These are phyloP conservation scores for Mycena vitilis DNA, from an alignment of 768 basidiomycete species.

Conservation along the genomic window DNA sequence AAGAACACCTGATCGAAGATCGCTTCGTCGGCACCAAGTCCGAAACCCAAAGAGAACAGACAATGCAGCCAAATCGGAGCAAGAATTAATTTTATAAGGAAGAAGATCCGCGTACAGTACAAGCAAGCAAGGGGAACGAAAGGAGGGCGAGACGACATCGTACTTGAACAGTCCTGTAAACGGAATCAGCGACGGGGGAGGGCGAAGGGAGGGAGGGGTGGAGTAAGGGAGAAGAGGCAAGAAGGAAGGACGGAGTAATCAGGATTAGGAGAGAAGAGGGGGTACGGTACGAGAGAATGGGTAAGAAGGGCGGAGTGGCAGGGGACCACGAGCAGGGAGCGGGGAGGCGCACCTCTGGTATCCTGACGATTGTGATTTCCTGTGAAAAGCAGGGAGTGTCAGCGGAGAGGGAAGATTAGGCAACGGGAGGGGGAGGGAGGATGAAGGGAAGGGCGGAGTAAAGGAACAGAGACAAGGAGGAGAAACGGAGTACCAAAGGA, in stretches of 20 bases:
- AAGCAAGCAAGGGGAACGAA: constrained; percentile 1
- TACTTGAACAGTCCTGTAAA: constrained; percentile 13
- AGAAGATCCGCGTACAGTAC: constrained; percentile 30
- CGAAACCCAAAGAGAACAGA: too few species aligned
- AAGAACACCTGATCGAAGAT: too few species aligned
- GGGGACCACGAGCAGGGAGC: too few species aligned
- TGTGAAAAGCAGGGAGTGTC: constrained; percentile 39
- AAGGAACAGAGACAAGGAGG: background rate
- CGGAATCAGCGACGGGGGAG: background rate
- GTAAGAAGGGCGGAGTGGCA: too few species aligned
- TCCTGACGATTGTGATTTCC: constrained; percentile 92
- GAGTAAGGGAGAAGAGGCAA: too few species aligned
- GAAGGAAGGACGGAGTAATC: too few species aligned
- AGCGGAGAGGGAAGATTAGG: background rate
- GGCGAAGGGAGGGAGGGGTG: background rate
- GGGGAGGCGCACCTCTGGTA: constrained; percentile 74
- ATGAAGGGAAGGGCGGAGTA: background rate
- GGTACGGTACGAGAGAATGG: too few species aligned
- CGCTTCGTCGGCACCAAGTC: background rate
- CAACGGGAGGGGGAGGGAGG: too few species aligned
- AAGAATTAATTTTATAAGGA: constrained; percentile 22
- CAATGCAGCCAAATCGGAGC: too few species aligned
- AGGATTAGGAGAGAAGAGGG: too few species aligned
- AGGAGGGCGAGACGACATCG: too few species aligned
- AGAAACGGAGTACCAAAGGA: too few species aligned